Evolutionary conservation across 805 yeast species (phyloP), one percentile per base, ranked within the genome.

Genomic region (Kluyveromyces starmeri): DNA sequence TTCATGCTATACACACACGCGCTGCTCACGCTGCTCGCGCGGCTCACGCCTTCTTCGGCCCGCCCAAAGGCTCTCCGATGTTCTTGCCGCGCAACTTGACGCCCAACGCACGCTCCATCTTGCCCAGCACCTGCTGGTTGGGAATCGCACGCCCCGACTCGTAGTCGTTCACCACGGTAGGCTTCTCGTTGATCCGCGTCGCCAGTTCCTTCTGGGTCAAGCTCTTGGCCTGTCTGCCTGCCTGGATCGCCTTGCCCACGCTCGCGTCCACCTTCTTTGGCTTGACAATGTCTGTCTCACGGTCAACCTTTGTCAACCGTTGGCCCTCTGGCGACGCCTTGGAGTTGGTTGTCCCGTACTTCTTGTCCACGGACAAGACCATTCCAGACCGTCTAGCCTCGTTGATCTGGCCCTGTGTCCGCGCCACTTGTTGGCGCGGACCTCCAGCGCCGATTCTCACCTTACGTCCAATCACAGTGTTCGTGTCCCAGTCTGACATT

Each of bases 91-190:
- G 77, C 57, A 92, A 75, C 67, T 86, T 92, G 44, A 92, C 81
- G 47, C 97, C 97, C 50, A 92, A 70, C 27, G 81, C 94, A 62
- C 96, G 75, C 68, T 92, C 97, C 60, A 92, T 65, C 68, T 92
- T 92, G 36, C 81, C 88, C 52, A 92, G 71, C 35, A 92, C 63
- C 64, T 88, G 97, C 68, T 92, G 98, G 68, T 84, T 88, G 39
- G 98, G 98, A 46, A 82, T 75, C 28, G 95, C 98, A 58, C 94
- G 78, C 40, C 95, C 96, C 37, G 94, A 83, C 68, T 92, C 98
- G 62, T 92, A 92, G 56, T 92, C 98, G 62, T 85, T 88, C 55
- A 92, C 78, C 41, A 92, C 82, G 47, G 79, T 85, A 42, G 96
- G 96, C 69, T 92, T 92, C 67, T 92, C 98, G 59, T 88, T 89